These are phyloP conservation scores for Ustilago cynodontis DNA, from an alignment of 1,284 basidiomycete genomes.

Conservation along the genomic window DNA sequence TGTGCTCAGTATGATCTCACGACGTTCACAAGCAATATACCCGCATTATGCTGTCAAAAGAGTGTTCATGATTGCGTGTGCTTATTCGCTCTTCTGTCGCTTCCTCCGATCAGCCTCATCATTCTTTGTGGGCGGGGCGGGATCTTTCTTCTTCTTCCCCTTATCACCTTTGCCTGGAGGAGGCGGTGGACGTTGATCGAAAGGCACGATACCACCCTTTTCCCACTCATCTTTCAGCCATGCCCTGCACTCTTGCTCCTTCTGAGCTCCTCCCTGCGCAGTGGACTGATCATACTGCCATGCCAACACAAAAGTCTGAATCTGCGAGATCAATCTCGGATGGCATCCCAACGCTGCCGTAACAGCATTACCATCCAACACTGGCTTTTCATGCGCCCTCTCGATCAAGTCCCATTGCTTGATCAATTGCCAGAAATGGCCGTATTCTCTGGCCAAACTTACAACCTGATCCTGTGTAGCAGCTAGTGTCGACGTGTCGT, in stretches of 20 bases:
- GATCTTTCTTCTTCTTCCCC: slow-evolving; percentile 38
- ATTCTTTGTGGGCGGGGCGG: neutral
- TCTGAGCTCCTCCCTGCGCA: neutral
- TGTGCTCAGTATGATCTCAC: neutral
- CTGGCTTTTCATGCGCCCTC: slow-evolving; percentile 46
- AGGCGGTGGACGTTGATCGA: slow-evolving; percentile 44
- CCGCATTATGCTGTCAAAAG: neutral
- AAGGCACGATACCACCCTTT: slow-evolving; percentile 55
- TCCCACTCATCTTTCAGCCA: slow-evolving; percentile 61
- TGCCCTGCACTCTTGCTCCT: slow-evolving; percentile 30
- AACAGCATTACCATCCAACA: slow-evolving; percentile 62
- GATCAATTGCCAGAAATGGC: slow-evolving; percentile 49
- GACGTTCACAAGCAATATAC: slow-evolving; percentile 16
- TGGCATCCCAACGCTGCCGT: slow-evolving; percentile 45
- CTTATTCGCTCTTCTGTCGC: slow-evolving; percentile 55
- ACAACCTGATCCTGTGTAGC: slow-evolving; percentile 19
- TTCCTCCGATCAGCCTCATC: slow-evolving; percentile 31
- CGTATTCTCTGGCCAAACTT: slow-evolving; percentile 28
- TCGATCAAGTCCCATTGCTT: slow-evolving; percentile 27
- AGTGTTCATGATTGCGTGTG: neutral
- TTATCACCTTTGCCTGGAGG: slow-evolving; percentile 32
- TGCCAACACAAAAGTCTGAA: slow-evolving; percentile 56
- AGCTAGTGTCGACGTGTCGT: slow-evolving; percentile 17
- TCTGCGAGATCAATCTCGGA: slow-evolving; percentile 48
- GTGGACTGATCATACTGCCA: slow-evolving; percentile 56